Evolutionary conservation across 768 basidiomycete genomes (phyloP).

Genomic region (Xerocomellus amylosporus): DNA sequence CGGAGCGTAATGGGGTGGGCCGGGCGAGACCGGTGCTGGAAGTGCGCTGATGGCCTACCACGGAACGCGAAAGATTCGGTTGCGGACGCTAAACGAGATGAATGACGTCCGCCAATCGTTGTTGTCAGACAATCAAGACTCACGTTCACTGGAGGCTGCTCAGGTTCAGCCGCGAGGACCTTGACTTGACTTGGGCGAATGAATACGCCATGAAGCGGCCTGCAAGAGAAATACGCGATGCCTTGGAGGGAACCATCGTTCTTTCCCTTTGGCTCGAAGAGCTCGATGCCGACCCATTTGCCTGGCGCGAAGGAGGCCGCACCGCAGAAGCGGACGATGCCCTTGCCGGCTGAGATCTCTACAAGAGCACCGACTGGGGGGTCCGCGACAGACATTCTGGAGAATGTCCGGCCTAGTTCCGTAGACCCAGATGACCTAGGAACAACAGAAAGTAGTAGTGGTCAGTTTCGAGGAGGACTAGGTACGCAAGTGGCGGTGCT

Average conservation of each 20-base stretch:
- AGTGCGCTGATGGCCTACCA: constrained; percentile 57
- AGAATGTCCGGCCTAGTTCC: constrained; percentile 1
- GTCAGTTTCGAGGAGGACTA: too few relatives aligned
- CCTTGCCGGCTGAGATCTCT: constrained; percentile 74
- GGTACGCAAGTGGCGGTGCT: constrained; percentile 16
- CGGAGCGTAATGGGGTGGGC: constrained; percentile 41
- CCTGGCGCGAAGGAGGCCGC: constrained; percentile 80
- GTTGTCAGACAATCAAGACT: constrained; percentile 7
- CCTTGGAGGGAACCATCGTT: constrained; percentile 91
- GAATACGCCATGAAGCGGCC: constrained; percentile 78
- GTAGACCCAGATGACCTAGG: not conserved
- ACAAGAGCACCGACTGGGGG: constrained; percentile 71
- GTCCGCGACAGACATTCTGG: constrained; percentile 38
- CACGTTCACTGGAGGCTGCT: constrained; percentile 26
- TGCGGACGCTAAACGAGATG: constrained; percentile 26
- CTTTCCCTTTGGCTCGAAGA: constrained; percentile 83
- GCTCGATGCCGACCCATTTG: constrained; percentile 94
- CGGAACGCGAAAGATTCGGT: constrained; percentile 28
- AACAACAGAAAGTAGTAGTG: too few relatives aligned
- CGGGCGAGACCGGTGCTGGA: constrained; percentile 47
- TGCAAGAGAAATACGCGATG: constrained; percentile 78
- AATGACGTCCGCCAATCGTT: not conserved
- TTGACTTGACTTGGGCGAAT: constrained; percentile 84
- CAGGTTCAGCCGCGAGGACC: constrained; percentile 41
- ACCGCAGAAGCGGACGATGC: constrained; percentile 84